phyloP scores from a whole-genome alignment of 345 rosid species.

The Salix suchowensis region DNA sequence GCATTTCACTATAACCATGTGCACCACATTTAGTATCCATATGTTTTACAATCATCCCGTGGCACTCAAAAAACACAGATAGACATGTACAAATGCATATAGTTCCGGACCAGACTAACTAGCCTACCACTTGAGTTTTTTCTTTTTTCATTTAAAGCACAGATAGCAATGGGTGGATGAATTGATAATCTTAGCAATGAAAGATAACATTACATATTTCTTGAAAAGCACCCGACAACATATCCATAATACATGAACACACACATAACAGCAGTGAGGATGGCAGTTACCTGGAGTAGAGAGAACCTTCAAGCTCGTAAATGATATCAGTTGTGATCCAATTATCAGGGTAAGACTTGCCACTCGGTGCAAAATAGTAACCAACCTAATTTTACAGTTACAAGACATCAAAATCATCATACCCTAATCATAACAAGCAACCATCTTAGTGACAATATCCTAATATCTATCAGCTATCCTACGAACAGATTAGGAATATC shows the following conservation, averaged over 20 bases:
- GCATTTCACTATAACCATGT: background rate
- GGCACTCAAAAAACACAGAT: too few species aligned
- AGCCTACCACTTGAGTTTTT: too few species aligned
- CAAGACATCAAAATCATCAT: conserved; percentile 27
- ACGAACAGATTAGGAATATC: background rate
- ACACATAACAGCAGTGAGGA: background rate
- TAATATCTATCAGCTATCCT: background rate
- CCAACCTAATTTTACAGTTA: conserved; percentile 64
- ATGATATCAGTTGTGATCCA: conserved; percentile 95
- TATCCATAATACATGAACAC: too few species aligned
- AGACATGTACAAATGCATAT: too few species aligned
- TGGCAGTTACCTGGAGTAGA: conserved; percentile 56
- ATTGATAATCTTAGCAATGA: too few species aligned
- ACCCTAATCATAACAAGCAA: conserved; percentile 6
- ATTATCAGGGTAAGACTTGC: conserved; percentile 98
- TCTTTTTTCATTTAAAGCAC: too few species aligned
- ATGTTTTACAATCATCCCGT: too few species aligned
- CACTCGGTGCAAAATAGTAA: conserved; percentile 92
- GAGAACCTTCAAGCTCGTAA: conserved; percentile 85
- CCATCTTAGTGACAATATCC: conserved; percentile 7
- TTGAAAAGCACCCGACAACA: too few species aligned
- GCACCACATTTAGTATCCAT: background rate
- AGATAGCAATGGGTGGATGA: too few species aligned
- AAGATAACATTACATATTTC: too few species aligned
- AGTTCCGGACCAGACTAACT: too few species aligned